phyloP scores from a whole-genome alignment of 768 basidiomycete species.

The Lactarius deliciosus region DNA sequence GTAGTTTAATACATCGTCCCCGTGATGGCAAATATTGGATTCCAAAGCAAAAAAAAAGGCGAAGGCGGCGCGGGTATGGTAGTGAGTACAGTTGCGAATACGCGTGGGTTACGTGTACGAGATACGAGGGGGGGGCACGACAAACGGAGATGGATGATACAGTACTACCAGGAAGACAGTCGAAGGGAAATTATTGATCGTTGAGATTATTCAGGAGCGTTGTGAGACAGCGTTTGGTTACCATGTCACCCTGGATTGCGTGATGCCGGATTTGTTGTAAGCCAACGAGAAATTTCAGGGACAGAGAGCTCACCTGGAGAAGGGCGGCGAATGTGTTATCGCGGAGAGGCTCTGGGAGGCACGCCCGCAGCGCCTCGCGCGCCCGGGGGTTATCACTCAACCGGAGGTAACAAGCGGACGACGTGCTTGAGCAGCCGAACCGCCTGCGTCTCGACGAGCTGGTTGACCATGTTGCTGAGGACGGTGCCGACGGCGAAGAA shows the following conservation, averaged over 20 bases:
- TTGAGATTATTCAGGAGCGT: slow-evolving; percentile 87
- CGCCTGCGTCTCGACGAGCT: slow-evolving; percentile 96
- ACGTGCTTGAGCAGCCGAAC: slow-evolving; percentile 96
- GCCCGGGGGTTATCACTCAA: slow-evolving; percentile 96
- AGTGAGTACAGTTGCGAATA: slow-evolving; percentile 27
- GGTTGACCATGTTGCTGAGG: slow-evolving; percentile 97
- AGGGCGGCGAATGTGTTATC: slow-evolving; percentile 91
- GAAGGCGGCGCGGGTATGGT: slow-evolving; percentile 28
- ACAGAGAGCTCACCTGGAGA: slow-evolving; percentile 66
- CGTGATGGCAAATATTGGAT: slow-evolving; percentile 23
- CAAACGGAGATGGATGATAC: slow-evolving; percentile 19
- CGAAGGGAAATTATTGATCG: slow-evolving; percentile 39
- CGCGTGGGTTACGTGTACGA: slow-evolving; percentile 22
- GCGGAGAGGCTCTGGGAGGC: slow-evolving; percentile 91
- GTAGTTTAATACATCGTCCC: slow-evolving; percentile 28
- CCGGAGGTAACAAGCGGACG: slow-evolving; percentile 94
- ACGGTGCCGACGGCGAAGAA: slow-evolving; percentile 99
- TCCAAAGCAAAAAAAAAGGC: slow-evolving; percentile 19
- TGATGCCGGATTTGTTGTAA: not conserved
- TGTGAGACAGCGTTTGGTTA: slow-evolving; percentile 92
- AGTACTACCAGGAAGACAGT: not conserved
- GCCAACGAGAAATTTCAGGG: not conserved
- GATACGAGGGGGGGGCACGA: not conserved
- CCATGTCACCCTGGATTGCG: slow-evolving; percentile 81
- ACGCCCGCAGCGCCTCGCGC: slow-evolving; percentile 91